Percentiles rank a stretch among this genome's conserved stretches.
Evolutionary conservation across 2,329 filamentous ascomycete genomes (phyloP).

Genomic region (Ophiostoma australiae): DNA sequence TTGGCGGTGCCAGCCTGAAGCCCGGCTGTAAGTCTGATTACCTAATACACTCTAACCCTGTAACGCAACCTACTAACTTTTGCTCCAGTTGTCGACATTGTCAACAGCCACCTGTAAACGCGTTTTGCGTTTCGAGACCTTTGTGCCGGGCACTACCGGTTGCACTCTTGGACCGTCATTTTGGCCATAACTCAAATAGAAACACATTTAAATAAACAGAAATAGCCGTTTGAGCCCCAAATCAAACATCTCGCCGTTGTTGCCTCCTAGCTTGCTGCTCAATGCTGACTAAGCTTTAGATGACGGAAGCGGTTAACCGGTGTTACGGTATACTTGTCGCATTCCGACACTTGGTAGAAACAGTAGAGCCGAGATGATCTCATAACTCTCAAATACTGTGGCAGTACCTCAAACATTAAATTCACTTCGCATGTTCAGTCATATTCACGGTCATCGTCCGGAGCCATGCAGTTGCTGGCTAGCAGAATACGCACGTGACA

Average conservation of each 20-base stretch:
- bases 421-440: neutral
- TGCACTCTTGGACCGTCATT: neutral
- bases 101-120: slow-evolving; percentile 52
- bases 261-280: neutral
- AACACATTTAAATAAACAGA: neutral
- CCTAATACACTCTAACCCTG: neutral
- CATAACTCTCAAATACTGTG: too few species aligned
- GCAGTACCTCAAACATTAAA: neutral
- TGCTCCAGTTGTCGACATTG: slow-evolving; percentile 53
- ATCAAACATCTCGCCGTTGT: neutral
- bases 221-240: neutral
- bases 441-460: neutral
- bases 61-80: slow-evolving; percentile 13
- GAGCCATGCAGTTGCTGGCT: too few species aligned
- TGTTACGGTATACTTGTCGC: neutral
- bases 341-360: neutral
- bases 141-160: neutral
- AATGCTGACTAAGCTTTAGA: neutral
- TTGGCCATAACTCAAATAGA: neutral
- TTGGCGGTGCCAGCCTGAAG: slow-evolving; percentile 94
- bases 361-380: too few species aligned
- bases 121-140: neutral
- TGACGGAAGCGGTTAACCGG: neutral
- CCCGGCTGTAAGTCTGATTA: slow-evolving; percentile 67
- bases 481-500: neutral